phyloP scores from a whole-genome alignment of 2,329 filamentous ascomycete genomes.

The Pseudomassariella vexata region DNA sequence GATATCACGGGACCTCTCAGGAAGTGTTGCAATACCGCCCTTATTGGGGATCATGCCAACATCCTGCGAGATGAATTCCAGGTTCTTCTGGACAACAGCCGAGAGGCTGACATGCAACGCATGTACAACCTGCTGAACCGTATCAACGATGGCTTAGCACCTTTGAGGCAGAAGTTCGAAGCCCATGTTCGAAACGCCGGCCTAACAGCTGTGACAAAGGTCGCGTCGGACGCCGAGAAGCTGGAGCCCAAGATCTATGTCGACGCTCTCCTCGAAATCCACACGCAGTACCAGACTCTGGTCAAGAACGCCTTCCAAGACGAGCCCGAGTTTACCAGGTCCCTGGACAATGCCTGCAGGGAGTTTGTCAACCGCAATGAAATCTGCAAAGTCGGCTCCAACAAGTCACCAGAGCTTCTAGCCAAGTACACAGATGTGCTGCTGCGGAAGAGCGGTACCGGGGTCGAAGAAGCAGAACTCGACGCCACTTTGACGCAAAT shows the following conservation, averaged over 20 bases:
- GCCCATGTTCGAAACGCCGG: slow-evolving; percentile 88
- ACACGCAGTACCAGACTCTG: slow-evolving; percentile 85
- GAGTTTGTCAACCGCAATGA: slow-evolving; percentile 98
- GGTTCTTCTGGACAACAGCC: slow-evolving; percentile 84
- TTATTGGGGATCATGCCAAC: slow-evolving; percentile 81
- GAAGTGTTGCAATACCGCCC: slow-evolving; percentile 78
- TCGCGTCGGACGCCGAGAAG: slow-evolving; percentile 79
- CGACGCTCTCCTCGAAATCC: slow-evolving; percentile 87
- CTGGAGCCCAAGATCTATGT: slow-evolving; percentile 97
- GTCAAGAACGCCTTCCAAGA: slow-evolving; percentile 91
- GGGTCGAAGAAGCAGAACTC: slow-evolving; percentile 88
- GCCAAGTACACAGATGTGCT: slow-evolving; percentile 94
- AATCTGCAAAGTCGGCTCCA: slow-evolving; percentile 88
- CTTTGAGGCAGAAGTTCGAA: slow-evolving; percentile 81
- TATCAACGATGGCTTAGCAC: slow-evolving; percentile 87
- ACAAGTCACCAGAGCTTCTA: slow-evolving; percentile 87
- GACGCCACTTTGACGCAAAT: slow-evolving; percentile 86
- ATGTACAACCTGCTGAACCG: slow-evolving; percentile 92
- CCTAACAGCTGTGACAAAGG: slow-evolving; percentile 81
- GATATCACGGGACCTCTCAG: slow-evolving; percentile 84
- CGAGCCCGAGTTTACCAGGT: slow-evolving; percentile 94
- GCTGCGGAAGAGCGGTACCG: slow-evolving; percentile 86
- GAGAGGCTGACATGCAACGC: slow-evolving; percentile 88
- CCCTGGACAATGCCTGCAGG: slow-evolving; percentile 91
- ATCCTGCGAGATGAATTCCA: slow-evolving; percentile 96